Evolutionary conservation across 1,139 yeast genomes (phyloP).

Genomic region (Suhomyces anneliseae): DNA sequence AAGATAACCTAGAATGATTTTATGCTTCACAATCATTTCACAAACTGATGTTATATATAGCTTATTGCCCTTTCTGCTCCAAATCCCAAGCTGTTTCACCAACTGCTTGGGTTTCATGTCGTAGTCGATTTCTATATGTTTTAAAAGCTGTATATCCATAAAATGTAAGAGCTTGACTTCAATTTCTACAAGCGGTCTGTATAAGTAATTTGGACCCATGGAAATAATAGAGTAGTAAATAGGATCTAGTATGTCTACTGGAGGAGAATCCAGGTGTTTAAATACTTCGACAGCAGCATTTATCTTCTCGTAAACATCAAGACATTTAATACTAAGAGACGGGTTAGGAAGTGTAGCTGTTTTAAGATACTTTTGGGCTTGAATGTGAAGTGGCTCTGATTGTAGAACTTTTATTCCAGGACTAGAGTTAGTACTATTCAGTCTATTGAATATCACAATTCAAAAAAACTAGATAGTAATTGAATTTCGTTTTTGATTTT

Average conservation of each 20-base stretch:
- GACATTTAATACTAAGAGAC: slow-evolving; percentile 10
- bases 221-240: slow-evolving; percentile 18
- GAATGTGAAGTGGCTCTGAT: slow-evolving; percentile 17
- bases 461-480: not conserved
- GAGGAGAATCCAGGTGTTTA: not conserved
- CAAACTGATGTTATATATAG: slow-evolving; percentile 7
- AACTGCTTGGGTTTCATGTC: slow-evolving; percentile 14
- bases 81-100: slow-evolving; percentile 13
- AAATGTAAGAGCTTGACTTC: slow-evolving; percentile 6
- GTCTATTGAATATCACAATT: too few species aligned
- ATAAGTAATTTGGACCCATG: slow-evolving; percentile 26
- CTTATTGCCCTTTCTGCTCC: slow-evolving; percentile 6
- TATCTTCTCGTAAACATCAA: not conserved
- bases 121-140: slow-evolving; percentile 19
- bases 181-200: slow-evolving; percentile 13
- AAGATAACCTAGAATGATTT: slow-evolving; percentile 19
- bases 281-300: not conserved
- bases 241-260: not conserved
- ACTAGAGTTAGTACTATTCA: slow-evolving; percentile 1
- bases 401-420: not conserved
- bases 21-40: slow-evolving; percentile 16
- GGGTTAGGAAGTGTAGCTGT: slow-evolving; percentile 3
- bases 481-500: too few species aligned
- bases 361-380: slow-evolving; percentile 20
- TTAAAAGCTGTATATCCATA: slow-evolving; percentile 14